phyloP scores from a whole-genome alignment of 1,139 yeast genomes.

The Scheffersomyces segobiensis region DNA sequence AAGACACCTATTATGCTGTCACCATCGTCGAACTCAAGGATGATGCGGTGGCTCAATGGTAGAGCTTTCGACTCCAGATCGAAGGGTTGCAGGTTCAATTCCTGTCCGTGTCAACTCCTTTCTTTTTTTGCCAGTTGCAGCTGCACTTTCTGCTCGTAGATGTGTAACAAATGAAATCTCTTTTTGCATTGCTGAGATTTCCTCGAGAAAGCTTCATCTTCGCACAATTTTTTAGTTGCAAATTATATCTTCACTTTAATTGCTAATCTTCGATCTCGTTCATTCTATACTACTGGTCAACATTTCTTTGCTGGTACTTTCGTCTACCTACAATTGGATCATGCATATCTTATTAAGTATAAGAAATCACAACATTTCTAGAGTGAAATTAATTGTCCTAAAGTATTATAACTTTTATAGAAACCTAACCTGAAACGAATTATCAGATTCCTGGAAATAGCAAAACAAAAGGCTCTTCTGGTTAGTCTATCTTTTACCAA shows the following conservation, averaged over 20 bases:
- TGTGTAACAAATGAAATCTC: neutral
- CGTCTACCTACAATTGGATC: neutral
- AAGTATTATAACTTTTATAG: too few species aligned
- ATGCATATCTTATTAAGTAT: too few species aligned
- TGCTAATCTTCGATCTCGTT: neutral
- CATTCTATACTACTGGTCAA: neutral
- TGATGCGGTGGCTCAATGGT: conserved; percentile 87
- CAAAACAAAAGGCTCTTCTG: too few species aligned
- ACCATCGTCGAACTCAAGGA: neutral
- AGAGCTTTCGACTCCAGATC: conserved; percentile 89
- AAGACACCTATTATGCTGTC: neutral
- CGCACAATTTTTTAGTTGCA: neutral
- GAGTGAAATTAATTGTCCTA: neutral
- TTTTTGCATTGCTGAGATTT: too few species aligned
- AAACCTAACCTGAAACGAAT: neutral
- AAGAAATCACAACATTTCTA: too few species aligned
- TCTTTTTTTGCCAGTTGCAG: conserved; percentile 6
- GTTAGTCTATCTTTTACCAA: too few species aligned
- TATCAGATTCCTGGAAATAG: neutral
- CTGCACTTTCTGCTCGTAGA: neutral
- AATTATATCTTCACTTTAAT: neutral
- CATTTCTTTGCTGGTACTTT: neutral
- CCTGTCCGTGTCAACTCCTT: conserved; percentile 64
- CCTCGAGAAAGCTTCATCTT: neutral
- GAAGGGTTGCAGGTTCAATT: conserved; percentile 77